These are phyloP conservation scores for Proliferodiscus dingleyae DNA, from an alignment of 2,329 filamentous ascomycete genomes.

Conservation along the genomic window DNA sequence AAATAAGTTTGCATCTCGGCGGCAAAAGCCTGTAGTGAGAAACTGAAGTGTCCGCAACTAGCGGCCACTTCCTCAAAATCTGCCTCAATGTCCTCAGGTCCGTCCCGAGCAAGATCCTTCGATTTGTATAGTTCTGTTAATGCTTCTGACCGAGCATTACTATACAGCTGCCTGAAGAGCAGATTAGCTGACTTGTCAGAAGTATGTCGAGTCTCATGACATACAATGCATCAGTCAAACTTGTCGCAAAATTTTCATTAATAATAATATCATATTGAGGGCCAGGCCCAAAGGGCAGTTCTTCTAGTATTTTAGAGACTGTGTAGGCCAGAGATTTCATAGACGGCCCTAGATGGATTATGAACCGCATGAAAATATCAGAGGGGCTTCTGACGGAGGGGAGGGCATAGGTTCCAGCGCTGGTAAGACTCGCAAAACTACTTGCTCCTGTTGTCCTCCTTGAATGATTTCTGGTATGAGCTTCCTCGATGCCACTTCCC, in stretches of 20 bases:
- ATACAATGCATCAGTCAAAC: conserved; percentile 70
- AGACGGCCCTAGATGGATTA: conserved; percentile 80
- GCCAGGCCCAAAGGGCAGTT: conserved; percentile 72
- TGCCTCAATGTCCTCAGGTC: conserved; percentile 72
- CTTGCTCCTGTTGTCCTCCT: background rate
- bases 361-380: conserved; percentile 90
- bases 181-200: conserved; percentile 2
- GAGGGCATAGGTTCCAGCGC: conserved; percentile 21
- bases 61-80: conserved; percentile 97
- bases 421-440: conserved; percentile 4
- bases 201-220: conserved; percentile 3
- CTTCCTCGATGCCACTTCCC: conserved; percentile 43
- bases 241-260: conserved; percentile 75
- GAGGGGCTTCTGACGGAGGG: conserved; percentile 56
- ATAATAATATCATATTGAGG: conserved; percentile 66
- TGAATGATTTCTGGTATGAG: background rate
- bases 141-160: conserved; percentile 67
- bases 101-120: conserved; percentile 65
- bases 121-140: conserved; percentile 75
- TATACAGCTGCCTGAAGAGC: conserved; percentile 59
- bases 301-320: conserved; percentile 79
- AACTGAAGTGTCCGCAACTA: conserved; percentile 96
- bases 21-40: conserved; percentile 83
- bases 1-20: conserved; percentile 83
- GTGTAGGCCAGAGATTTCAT: conserved; percentile 97